Percentiles rank a stretch among this genome's conserved stretches.
Conservation (phyloP, 768 basidiomycete species). For the Panellus pusillus region DNA sequence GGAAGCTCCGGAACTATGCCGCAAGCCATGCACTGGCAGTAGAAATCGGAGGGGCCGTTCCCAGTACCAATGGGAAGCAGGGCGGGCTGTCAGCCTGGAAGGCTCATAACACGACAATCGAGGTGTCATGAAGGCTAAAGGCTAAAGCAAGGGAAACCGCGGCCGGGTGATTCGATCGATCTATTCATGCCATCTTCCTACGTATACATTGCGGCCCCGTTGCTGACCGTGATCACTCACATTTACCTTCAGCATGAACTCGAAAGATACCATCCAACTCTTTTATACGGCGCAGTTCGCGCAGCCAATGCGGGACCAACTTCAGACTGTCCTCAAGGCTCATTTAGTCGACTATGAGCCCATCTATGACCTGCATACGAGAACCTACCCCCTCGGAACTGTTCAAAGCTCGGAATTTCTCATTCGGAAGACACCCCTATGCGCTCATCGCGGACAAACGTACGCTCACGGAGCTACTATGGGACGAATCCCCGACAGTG, state of each 20-base stretch:
- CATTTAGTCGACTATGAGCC: conserved; percentile 2
- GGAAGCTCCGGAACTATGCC: too few species aligned
- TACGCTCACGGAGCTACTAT: conserved; percentile 12
- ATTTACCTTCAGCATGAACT: background rate
- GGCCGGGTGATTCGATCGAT: too few species aligned
- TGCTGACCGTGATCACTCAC: too few species aligned
- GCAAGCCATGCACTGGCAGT: too few species aligned
- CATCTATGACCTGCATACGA: conserved; percentile 8
- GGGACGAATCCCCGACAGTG: conserved; percentile 7
- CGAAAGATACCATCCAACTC: conserved; percentile 11
- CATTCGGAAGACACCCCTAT: conserved; percentile 1
- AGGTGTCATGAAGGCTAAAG: too few species aligned
- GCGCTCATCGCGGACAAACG: conserved; percentile 17
- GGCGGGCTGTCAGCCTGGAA: too few species aligned
- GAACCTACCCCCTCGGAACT: conserved; percentile 12
- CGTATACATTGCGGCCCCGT: too few species aligned
- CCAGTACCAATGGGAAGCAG: too few species aligned
- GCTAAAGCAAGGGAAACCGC: too few species aligned
- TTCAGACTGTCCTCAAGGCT: conserved; percentile 6
- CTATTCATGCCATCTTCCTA: too few species aligned
- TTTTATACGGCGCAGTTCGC: conserved; percentile 13
- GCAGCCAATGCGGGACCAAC: background rate
- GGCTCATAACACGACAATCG: too few species aligned
- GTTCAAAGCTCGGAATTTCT: conserved; percentile 7
- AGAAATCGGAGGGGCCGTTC: too few species aligned